These are phyloP conservation scores for Vaccinium myrtillus DNA, from an alignment of 148 eudicot species.

Conservation along the genomic window DNA sequence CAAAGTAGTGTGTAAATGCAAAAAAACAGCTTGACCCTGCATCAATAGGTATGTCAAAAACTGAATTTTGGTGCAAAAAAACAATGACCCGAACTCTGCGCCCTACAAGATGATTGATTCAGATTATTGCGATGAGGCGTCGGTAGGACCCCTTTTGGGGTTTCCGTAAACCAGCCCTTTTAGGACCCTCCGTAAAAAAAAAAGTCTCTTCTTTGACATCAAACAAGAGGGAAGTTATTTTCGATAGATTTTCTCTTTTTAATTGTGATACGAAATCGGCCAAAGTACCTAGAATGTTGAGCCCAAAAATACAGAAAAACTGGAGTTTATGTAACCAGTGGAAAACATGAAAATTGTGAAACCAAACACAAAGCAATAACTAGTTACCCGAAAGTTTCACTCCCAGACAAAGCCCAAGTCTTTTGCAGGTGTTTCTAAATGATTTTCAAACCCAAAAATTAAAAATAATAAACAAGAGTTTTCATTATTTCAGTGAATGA, in stretches of 20 bases:
- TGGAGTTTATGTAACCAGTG: background rate
- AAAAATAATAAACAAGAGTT: background rate
- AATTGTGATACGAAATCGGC: background rate
- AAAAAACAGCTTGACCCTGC: too few species aligned
- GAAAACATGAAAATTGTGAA: background rate
- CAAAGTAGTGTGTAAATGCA: too few species aligned
- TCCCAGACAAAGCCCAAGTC: background rate
- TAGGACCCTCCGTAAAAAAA: too few species aligned
- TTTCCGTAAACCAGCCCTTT: too few species aligned
- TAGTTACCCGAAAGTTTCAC: background rate
- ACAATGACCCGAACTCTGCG: too few species aligned
- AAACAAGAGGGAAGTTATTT: background rate
- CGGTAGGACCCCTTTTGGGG: too few species aligned
- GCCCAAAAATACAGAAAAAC: background rate
- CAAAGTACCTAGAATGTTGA: background rate
- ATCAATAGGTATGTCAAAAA: too few species aligned
- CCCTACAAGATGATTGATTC: too few species aligned
- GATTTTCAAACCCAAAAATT: background rate
- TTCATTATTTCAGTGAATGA: background rate
- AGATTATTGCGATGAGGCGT: too few species aligned
- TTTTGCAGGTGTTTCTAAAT: background rate
- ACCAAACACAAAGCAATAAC: background rate
- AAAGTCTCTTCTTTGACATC: background rate
- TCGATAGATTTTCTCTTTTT: background rate
- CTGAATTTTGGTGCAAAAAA: too few species aligned